phyloP scores from a whole-genome alignment of 225 moss, liverwort and hornwort genomes.

The Pseudoscleropodium purum region DNA sequence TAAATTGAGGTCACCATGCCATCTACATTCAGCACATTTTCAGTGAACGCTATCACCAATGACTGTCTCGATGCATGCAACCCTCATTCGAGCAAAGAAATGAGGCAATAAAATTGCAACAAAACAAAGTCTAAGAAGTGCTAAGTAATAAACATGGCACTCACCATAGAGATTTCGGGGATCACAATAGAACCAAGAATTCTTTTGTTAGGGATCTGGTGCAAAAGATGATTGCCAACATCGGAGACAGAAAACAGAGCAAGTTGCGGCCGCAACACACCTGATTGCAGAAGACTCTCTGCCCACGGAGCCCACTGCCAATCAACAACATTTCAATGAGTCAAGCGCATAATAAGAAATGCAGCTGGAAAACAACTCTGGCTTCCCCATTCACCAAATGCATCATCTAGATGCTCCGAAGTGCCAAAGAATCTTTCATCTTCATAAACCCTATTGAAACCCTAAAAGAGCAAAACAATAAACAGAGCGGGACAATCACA shows the following conservation, averaged over 20 bases:
- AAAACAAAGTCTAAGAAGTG: not conserved
- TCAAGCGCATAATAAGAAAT: not conserved
- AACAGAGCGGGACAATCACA: too few species aligned
- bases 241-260: constrained; percentile 63
- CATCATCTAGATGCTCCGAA: not conserved
- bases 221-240: constrained; percentile 55
- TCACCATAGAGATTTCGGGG: constrained; percentile 59
- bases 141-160: not conserved
- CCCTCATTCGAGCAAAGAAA: not conserved
- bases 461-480: not conserved
- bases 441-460: not conserved
- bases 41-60: not conserved
- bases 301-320: constrained; percentile 81
- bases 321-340: constrained; percentile 30
- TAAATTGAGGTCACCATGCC: not conserved
- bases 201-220: constrained; percentile 53
- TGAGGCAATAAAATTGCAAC: not conserved
- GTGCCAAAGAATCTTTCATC: not conserved
- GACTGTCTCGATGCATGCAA: not conserved
- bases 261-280: constrained; percentile 51
- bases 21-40: not conserved
- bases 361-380: not conserved
- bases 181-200: constrained; percentile 62
- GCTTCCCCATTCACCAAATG: not conserved
- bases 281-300: constrained; percentile 41